Evolutionary conservation across 768 basidiomycete genomes (phyloP).

Genomic region (Mycena galopus): DNA sequence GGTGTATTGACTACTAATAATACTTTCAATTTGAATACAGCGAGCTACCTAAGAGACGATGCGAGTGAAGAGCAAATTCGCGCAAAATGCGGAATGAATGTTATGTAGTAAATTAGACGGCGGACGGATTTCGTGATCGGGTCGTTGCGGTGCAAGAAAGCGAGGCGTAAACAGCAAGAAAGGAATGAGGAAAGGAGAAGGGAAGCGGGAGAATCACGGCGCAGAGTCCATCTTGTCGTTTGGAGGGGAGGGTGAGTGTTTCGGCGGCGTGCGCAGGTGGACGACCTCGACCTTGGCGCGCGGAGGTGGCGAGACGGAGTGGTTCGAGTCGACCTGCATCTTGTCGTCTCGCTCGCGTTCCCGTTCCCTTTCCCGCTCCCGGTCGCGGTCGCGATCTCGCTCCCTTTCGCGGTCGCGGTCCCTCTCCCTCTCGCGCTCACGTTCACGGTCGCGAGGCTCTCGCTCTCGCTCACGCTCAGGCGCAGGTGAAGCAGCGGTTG

Average conservation of each 20-base stretch:
- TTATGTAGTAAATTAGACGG: conserved; percentile 29
- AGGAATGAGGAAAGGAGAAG: neutral
- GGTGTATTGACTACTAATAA: conserved; percentile 13
- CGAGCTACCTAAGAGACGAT: conserved; percentile 5
- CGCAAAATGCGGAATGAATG: neutral
- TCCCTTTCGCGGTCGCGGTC: conserved; percentile 8
- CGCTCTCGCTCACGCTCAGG: conserved; percentile 45
- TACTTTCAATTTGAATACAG: conserved; percentile 34
- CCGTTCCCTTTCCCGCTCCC: conserved; percentile 47
- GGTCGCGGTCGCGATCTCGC: conserved; percentile 8
- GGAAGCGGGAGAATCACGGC: neutral
- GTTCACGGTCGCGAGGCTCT: conserved; percentile 3
- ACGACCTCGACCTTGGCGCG: conserved; percentile 68
- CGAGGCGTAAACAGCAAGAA: conserved; percentile 6
- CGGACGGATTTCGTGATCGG: conserved; percentile 12
- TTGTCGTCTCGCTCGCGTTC: conserved; percentile 63
- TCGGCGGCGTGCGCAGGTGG: conserved; percentile 66
- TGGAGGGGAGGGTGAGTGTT: conserved; percentile 69
- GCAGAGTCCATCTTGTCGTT: conserved; percentile 56
- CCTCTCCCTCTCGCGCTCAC: neutral
- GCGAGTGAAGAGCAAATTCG: neutral
- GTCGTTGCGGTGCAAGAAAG: conserved; percentile 34
- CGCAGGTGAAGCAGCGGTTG: conserved; percentile 68
- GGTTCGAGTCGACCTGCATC: conserved; percentile 67
- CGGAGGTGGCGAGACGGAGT: conserved; percentile 64